Base-by-base conservation (phyloP, 768 basidiomycete genomes). In the Myochromella boudieri region DNA sequence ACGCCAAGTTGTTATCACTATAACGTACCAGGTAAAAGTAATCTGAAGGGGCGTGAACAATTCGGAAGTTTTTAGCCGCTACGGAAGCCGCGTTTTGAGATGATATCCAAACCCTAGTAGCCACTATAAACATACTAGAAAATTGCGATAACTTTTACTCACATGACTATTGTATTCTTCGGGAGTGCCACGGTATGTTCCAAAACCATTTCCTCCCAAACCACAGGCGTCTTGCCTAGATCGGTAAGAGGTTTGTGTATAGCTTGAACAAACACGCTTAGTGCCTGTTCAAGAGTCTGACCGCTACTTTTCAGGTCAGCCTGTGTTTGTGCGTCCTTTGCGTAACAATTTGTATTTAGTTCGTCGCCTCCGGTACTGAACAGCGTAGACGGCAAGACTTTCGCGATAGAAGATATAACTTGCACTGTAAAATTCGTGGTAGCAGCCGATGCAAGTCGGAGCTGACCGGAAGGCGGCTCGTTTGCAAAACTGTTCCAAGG, bases 301-400 rank as follows among this genome's bases (percentile, higher is more conserved):
- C 75, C 76, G 17, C 60, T 73, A 2, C 57, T 44, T n/a, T 67
- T 67, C 37, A 92, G 68, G 3, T 78, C 76, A 0, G 68, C 62
- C 52, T 82, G 80, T 0, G 87, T 87, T 51, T 70, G 63, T 1
- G 69, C 57, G 58, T 93, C 91, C 15, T 84, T 60, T 2, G 61
- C 60, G 55, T 89, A 91, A 60, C 87, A 89, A 11, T 71, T 70
- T 2, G 64, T 61, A 48, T 92, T 91, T 49, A 92, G 60, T 55
- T 92, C 90, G 52, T 93, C 91, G 0, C 92, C 91, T 0, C 92
- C 92, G 0, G 89, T 88, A 53, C 80, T 79, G 55, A 94, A 83
- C 51, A 88, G 71, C n/a, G 57, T 70, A 2, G 81, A 80, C 0
- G 80, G 77, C 2, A 87, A 60, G 20, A 72, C 67, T 14, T 65